Base-by-base conservation (phyloP, 352 stramenopile genomes). In the Plasmopara muralis region DNA sequence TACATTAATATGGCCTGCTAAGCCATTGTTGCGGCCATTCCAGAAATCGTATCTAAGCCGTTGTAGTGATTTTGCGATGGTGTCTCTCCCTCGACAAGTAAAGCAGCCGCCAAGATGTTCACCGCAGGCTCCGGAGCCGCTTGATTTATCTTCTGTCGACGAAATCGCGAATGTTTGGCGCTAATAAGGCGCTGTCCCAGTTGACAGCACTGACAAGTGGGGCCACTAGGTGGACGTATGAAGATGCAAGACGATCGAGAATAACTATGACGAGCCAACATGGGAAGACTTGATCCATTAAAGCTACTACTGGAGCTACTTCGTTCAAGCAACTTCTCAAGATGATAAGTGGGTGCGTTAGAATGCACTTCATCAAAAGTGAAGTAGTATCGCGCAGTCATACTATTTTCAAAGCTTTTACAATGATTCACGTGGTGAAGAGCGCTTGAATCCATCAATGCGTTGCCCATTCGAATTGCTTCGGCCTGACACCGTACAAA, bases 361-460 rank as follows among this genome's bases (percentile, higher is more conserved):
- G 7, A 12, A 12, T 35, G 31, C 6, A 35, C 31, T 12, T 35
- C 55, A 33, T 68, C 60, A 13, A 64, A 28, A 25, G 78, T 67
- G 35, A 83, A 74, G 37, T 54, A 77, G 47, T 76, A 79, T 13
- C 64, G 39, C 5, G 55, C 40, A 5, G 47, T 62, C 0, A 58
- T 25, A n/a, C 14, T 65, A 50, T 68, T 66, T 28, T 81, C 70
- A 50, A 83, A 81, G 20, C 60, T 60, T 8, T 47, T 60, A 13
- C 59, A 53, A 50, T 86, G 75, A 35, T 72, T 79, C 1, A 62
- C 40, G 60, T 86, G 75, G 44, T 86, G 75, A 39, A 83, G 58
- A 9, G 79, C 48, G 2, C 62, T 62, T 10, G 75, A 74, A 51
- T 86, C 72, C 75, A 86, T 83, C 51, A 86, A 50, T n/a, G 71